phyloP scores from a whole-genome alignment of 2,329 filamentous ascomycete genomes.

The Trichoderma sp. region DNA sequence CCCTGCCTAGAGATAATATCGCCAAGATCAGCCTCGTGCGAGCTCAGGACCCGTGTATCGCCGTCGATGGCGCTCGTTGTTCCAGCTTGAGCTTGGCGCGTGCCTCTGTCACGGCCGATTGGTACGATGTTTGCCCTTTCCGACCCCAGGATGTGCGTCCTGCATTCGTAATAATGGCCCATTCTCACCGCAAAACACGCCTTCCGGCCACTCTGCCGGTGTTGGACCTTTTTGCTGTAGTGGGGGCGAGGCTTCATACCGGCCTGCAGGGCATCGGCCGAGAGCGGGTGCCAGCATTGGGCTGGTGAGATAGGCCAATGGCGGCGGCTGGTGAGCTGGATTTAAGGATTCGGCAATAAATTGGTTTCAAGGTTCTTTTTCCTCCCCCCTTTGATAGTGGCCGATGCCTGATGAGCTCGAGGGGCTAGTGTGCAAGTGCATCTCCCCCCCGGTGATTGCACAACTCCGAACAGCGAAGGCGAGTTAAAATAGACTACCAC shows the following conservation, averaged over 20 bases:
- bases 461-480: conserved; percentile 3
- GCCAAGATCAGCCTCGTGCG: neutral
- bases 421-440: neutral
- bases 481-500: neutral
- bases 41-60: conserved; percentile 8
- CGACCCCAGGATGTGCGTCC: neutral
- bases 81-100: neutral
- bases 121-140: neutral
- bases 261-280: conserved; percentile 17
- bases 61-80: neutral
- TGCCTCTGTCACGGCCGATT: neutral
- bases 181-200: conserved; percentile 9
- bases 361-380: neutral
- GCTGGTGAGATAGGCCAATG: neutral
- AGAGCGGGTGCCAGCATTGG: conserved; percentile 16
- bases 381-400: neutral
- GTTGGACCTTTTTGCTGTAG: neutral
- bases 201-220: neutral
- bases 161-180: neutral
- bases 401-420: neutral
- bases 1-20: neutral
- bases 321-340: neutral
- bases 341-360: neutral
- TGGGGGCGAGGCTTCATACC: neutral
- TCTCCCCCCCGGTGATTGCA: neutral